Percentiles rank a stretch among this genome's conserved stretches.
These are phyloP conservation scores for Polygonum aviculare DNA, from an alignment of 148 eudicot genomes.

Conservation along the genomic window DNA sequence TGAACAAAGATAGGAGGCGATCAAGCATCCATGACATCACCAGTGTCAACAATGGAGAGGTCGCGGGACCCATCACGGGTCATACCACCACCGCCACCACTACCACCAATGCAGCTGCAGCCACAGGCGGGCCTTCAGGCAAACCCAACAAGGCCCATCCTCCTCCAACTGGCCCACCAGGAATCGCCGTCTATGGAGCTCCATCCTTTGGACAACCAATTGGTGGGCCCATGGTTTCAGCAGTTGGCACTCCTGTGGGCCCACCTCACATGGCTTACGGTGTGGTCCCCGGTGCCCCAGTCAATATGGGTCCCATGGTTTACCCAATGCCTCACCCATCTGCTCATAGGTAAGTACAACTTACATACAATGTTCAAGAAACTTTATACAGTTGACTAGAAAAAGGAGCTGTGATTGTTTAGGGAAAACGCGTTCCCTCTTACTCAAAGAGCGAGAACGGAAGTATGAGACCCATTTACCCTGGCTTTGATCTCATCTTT, in stretches of 20 bases:
- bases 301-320: constrained; percentile 9
- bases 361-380: neutral
- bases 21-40: constrained; percentile 15
- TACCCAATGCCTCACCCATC: constrained; percentile 13
- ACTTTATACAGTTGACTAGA: neutral
- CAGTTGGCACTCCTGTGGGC: constrained; percentile 12
- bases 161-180: neutral
- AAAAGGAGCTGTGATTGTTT: neutral
- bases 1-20: constrained; percentile 10
- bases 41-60: constrained; percentile 8
- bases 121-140: neutral
- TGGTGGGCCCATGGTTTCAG: constrained; percentile 13
- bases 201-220: constrained; percentile 9
- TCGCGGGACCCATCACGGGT: constrained; percentile 10
- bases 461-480: neutral
- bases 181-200: neutral
- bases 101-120: neutral
- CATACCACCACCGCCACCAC: neutral
- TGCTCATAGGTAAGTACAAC: constrained; percentile 8
- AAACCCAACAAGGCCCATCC: constrained; percentile 1
- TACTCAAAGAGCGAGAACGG: constrained; percentile 3
- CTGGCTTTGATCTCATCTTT: neutral
- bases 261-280: constrained; percentile 13
- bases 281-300: constrained; percentile 11
- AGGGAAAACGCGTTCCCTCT: constrained; percentile 1